Conservation (phyloP, 164 flowering plant species). For the Magnolia officinalis region DNA sequence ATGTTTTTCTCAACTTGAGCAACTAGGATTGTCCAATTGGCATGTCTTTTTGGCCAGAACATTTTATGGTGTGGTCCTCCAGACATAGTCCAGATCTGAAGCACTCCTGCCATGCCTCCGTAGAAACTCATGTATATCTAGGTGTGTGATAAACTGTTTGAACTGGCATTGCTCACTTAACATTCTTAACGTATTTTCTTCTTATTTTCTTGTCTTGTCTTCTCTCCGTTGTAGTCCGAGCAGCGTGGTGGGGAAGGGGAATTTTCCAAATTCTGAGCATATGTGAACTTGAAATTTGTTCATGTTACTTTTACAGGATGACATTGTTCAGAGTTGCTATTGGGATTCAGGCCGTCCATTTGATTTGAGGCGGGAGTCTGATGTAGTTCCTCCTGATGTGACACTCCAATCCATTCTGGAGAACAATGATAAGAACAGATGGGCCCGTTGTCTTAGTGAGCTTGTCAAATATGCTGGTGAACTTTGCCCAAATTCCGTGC, state of each 20-base stretch:
- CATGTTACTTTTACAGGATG: constrained; percentile 57
- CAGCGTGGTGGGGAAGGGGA: neutral
- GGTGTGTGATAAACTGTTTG: too few species aligned
- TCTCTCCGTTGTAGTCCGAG: too few species aligned
- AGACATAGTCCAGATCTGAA: too few species aligned
- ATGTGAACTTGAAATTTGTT: constrained; percentile 1
- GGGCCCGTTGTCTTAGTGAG: constrained; percentile 97
- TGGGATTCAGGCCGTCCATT: constrained; percentile 96
- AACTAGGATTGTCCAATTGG: too few species aligned
- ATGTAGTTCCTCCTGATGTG: constrained; percentile 82
- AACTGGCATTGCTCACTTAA: too few species aligned
- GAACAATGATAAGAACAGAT: constrained; percentile 88
- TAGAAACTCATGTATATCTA: too few species aligned
- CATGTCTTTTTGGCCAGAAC: too few species aligned
- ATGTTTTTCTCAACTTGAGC: too few species aligned
- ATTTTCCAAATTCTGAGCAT: neutral
- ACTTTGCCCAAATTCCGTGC: constrained; percentile 87
- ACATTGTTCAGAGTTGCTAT: constrained; percentile 91
- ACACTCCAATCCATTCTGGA: constrained; percentile 92
- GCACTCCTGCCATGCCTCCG: too few species aligned
- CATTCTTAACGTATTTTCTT: too few species aligned
- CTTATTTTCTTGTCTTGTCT: too few species aligned
- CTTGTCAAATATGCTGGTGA: constrained; percentile 91
- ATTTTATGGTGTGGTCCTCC: too few species aligned
- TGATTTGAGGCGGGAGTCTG: constrained; percentile 86